phyloP scores from a whole-genome alignment of 805 yeast species.

The Kodamaea fukazawae region DNA sequence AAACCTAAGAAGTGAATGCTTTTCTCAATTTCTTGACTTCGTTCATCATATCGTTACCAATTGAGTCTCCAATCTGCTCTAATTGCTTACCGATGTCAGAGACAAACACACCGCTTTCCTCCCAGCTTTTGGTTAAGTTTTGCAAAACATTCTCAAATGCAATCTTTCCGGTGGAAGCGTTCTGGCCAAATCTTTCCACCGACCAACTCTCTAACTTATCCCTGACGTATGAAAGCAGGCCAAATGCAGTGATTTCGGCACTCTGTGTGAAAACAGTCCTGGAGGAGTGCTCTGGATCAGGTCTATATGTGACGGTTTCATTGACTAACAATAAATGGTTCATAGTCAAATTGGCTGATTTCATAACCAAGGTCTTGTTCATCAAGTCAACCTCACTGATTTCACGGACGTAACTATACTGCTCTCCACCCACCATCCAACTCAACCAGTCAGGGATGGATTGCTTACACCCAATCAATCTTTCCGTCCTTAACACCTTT shows the following conservation, averaged over 20 bases:
- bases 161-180: slow-evolving; percentile 74
- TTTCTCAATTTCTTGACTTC: slow-evolving; percentile 2
- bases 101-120: slow-evolving; percentile 38
- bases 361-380: slow-evolving; percentile 63
- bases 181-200: slow-evolving; percentile 81
- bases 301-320: slow-evolving; percentile 81
- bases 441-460: slow-evolving; percentile 81
- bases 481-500: slow-evolving; percentile 62
- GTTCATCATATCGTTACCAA: slow-evolving; percentile 15
- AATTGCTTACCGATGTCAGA: slow-evolving; percentile 26
- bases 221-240: slow-evolving; percentile 65
- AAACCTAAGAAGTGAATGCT: not conserved
- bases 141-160: slow-evolving; percentile 84
- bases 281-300: slow-evolving; percentile 54
- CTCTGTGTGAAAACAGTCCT: slow-evolving; percentile 71
- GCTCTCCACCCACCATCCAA: slow-evolving; percentile 67
- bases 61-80: slow-evolving; percentile 22
- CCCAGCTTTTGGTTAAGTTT: slow-evolving; percentile 45
- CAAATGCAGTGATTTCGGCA: slow-evolving; percentile 88
- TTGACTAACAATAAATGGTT: slow-evolving; percentile 70
- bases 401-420: slow-evolving; percentile 80
- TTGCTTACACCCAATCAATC: slow-evolving; percentile 86
- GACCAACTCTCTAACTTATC: slow-evolving; percentile 91
- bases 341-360: slow-evolving; percentile 86
- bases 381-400: slow-evolving; percentile 77